These are phyloP conservation scores for Ammopiptanthus mongolicus DNA, from an alignment of 306 rosid species.

Conservation along the genomic window DNA sequence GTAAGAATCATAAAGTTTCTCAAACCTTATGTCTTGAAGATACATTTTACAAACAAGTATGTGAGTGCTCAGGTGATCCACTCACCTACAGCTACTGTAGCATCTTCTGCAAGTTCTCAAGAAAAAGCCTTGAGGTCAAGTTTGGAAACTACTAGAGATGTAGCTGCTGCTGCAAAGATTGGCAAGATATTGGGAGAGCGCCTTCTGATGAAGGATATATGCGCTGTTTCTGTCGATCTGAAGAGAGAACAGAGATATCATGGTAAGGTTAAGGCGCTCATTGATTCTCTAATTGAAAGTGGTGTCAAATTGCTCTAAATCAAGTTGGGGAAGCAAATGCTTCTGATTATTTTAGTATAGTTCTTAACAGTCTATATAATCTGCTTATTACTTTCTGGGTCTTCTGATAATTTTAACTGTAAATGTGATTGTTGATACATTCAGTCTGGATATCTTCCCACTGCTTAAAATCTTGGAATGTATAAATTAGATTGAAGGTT, in stretches of 20 bases:
- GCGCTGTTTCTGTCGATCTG: constrained; percentile 69
- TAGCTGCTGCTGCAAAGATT: constrained; percentile 90
- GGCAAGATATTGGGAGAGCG: constrained; percentile 80
- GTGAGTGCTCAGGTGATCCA: constrained; percentile 82
- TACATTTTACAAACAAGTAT: constrained; percentile 80
- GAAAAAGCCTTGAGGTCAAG: constrained; percentile 62
- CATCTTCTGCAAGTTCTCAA: constrained; percentile 77
- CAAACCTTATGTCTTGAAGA: constrained; percentile 82
- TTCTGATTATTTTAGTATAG: not conserved
- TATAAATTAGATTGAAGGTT: not conserved
- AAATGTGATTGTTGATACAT: not conserved
- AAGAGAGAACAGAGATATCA: constrained; percentile 92
- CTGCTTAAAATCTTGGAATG: not conserved
- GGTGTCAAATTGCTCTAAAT: constrained; percentile 58
- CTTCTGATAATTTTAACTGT: not conserved
- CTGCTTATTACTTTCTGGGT: not conserved
- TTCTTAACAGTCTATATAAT: not conserved
- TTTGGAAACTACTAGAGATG: constrained; percentile 63
- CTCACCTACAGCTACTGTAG: constrained; percentile 75
- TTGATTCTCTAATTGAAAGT: constrained; percentile 68
- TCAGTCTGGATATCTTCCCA: not conserved
- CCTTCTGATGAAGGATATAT: constrained; percentile 63
- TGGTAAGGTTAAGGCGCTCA: constrained; percentile 82
- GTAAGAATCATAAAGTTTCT: constrained; percentile 52
- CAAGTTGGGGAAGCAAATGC: not conserved